Percentiles rank a stretch among this genome's conserved stretches.
These are phyloP conservation scores for Oidium heveae DNA, from an alignment of 2,329 filamentous ascomycete genomes.

Conservation along the genomic window DNA sequence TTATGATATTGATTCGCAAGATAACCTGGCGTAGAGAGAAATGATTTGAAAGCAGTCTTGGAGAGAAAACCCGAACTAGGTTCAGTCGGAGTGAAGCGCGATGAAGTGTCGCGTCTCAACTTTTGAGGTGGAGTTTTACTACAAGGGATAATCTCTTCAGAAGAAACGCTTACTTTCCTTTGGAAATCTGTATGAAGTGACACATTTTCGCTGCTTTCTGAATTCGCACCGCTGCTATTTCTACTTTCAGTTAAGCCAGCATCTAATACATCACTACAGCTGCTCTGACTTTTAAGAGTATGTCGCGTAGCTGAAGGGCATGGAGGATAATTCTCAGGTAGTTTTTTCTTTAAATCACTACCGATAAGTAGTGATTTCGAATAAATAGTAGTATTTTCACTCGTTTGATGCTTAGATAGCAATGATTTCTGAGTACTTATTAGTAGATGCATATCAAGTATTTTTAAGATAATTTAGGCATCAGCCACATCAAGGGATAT, in stretches of 20 bases:
- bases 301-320: too few species aligned
- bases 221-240: not conserved
- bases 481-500: not conserved
- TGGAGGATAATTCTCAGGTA: too few species aligned
- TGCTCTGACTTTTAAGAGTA: too few species aligned
- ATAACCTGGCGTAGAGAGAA: conserved; percentile 14
- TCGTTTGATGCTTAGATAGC: conserved; percentile 36
- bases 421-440: not conserved
- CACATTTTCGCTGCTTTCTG: conserved; percentile 3
- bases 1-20: conserved; percentile 28
- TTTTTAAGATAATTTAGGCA: not conserved
- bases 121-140: conserved; percentile 1
- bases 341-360: not conserved
- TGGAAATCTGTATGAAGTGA: not conserved
- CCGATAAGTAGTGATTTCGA: not conserved
- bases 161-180: not conserved
- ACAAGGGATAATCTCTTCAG: not conserved
- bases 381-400: not conserved
- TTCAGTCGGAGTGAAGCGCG: conserved; percentile 1
- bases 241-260: conserved; percentile 2
- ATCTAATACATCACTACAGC: too few species aligned
- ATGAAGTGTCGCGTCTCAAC: conserved; percentile 3
- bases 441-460: not conserved
- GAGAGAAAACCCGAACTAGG: conserved; percentile 4
- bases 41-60: conserved; percentile 9